Conservation (phyloP, 768 basidiomycete genomes). For the Sistotremastrum suecicum region DNA sequence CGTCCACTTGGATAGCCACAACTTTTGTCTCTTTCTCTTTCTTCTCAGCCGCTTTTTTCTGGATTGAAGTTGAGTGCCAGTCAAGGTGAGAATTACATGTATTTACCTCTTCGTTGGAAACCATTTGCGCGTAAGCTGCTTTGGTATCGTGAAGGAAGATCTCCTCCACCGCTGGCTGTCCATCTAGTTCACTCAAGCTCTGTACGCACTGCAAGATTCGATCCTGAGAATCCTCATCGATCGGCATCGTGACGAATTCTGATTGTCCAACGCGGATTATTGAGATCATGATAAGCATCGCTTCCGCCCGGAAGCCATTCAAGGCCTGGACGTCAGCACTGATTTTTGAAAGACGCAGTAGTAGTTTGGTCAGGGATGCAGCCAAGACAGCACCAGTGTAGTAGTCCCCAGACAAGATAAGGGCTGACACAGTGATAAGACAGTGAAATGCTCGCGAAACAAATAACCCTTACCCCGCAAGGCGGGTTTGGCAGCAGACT, state of each 20-base stretch:
- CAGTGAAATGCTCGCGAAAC: neutral
- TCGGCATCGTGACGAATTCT: slow-evolving; percentile 85
- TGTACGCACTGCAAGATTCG: slow-evolving; percentile 94
- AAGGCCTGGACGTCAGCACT: slow-evolving; percentile 35
- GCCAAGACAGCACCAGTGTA: slow-evolving; percentile 92
- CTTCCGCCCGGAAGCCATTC: slow-evolving; percentile 82
- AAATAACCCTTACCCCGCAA: slow-evolving; percentile 44
- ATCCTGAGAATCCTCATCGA: slow-evolving; percentile 96
- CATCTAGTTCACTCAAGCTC: slow-evolving; percentile 69
- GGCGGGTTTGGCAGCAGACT: slow-evolving; percentile 82
- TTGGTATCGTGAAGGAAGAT: slow-evolving; percentile 81
- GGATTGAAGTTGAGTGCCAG: neutral
- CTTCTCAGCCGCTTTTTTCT: slow-evolving; percentile 89
- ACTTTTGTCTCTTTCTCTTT: slow-evolving; percentile 68
- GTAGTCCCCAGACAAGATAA: slow-evolving; percentile 92
- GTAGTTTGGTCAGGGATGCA: slow-evolving; percentile 78
- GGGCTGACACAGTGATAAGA: slow-evolving; percentile 26
- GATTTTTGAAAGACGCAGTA: slow-evolving; percentile 55
- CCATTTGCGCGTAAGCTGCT: slow-evolving; percentile 87
- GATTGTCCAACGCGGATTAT: slow-evolving; percentile 95
- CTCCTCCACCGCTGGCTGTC: slow-evolving; percentile 40
- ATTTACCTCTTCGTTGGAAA: slow-evolving; percentile 81
- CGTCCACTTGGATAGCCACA: slow-evolving; percentile 79
- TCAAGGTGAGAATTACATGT: neutral
- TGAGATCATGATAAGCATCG: slow-evolving; percentile 97